Evolutionary conservation across 2,329 filamentous ascomycete species (phyloP), one percentile per base, ranked within the genome.

Genomic region (Gnomoniopsis smithogilvyi): DNA sequence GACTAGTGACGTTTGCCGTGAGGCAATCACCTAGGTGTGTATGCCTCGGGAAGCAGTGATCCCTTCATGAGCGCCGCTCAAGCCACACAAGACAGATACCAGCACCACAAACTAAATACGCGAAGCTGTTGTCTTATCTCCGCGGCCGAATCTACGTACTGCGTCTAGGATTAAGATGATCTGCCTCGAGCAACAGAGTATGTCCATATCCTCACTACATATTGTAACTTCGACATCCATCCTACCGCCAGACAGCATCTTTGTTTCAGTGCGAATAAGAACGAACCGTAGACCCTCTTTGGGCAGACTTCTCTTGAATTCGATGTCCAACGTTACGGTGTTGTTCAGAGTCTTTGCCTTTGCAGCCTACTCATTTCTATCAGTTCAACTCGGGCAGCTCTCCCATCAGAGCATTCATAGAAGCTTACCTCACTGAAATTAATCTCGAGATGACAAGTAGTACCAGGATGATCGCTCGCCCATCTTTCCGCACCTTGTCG

Each of bases 221-320:
- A 67, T 63, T 1, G 61, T 66, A 1, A 67, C 48, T 14, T 68
- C 65, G 2, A 67, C 1, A 38, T 66, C 63, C 62, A 69, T 65
- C 43, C 64, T 65, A 0, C 67, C 67, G 19, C 41, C 62, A 2
- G 58, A 46, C 24, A 71, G n/a, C 63, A 66, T 65, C 21, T 62
- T 66, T 0, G 64, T 60, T 3, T 52, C 48, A 2, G 60, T 60
- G 8, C 69, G 59, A 2, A 62, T 66, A 21, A 70, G 69, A 0
- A 65, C 34, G 41, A 60, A 69, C 17, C 61, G 63, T 10, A 67
- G n/a, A 0, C 65, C 65, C 8, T 65, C 62, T 1, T 59, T 53
- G 0, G 68, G 67, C 1, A 70, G 22, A 19, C 62, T 57, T 15
- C 62, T 22, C 52, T 67, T 71, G 54, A 68, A 71, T 53, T 68